Evolutionary conservation across 441 rosid genomes (phyloP).

Genomic region (Pelargonium citronellum): DNA sequence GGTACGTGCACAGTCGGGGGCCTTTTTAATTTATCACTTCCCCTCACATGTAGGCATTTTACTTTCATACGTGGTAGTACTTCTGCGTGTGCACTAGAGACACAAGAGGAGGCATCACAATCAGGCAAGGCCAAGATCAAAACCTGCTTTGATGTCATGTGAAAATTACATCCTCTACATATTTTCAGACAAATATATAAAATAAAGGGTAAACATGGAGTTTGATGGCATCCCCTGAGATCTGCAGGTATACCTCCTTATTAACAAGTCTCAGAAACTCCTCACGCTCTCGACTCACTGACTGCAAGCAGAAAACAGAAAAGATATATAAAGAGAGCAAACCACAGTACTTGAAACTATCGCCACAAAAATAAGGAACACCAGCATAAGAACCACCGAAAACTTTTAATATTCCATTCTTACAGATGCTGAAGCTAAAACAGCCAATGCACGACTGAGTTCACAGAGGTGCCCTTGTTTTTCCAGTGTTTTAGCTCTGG

Average conservation of each 20-base stretch:
- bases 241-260: conserved; percentile 58
- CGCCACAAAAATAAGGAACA: conserved; percentile 4
- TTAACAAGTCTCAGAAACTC: conserved; percentile 77
- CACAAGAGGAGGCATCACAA: no score
- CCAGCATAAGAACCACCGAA: conserved; percentile 8
- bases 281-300: conserved; percentile 86
- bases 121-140: no score
- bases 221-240: background rate
- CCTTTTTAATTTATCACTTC: no score
- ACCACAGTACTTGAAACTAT: conserved; percentile 6
- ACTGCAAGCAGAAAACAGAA: conserved; percentile 43
- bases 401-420: conserved; percentile 25
- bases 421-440: conserved; percentile 91
- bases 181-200: background rate
- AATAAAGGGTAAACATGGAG: background rate
- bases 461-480: conserved; percentile 72
- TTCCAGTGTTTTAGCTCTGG: conserved; percentile 59
- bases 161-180: no score
- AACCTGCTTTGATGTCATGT: no score
- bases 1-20: no score
- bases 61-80: no score
- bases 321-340: conserved; percentile 12
- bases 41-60: no score
- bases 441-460: conserved; percentile 80
- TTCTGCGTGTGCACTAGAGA: no score